Evolutionary conservation across 2,329 filamentous ascomycete genomes (phyloP).

Genomic region (Colletotrichum destructivum): DNA sequence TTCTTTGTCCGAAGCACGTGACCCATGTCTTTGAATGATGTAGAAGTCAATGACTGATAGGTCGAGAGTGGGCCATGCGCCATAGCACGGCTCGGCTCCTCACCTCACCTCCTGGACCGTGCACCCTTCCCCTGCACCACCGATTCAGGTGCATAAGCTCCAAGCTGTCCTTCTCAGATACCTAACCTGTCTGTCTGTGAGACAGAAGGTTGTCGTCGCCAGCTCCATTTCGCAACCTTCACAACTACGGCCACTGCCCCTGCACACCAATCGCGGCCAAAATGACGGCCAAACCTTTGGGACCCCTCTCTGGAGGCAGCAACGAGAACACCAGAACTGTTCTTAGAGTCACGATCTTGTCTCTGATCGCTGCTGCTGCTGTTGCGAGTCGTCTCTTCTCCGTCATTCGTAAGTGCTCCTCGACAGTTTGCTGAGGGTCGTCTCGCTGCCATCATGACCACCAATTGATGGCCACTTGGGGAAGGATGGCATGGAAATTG

Average conservation of each 20-base stretch:
- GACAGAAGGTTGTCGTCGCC: slow-evolving; percentile 38
- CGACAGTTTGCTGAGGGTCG: slow-evolving; percentile 29
- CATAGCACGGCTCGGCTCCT: slow-evolving; percentile 30
- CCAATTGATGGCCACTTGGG: slow-evolving; percentile 23
- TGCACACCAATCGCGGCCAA: slow-evolving; percentile 53
- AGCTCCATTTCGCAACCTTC: slow-evolving; percentile 41
- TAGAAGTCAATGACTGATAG: slow-evolving; percentile 23
- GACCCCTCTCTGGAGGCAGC: slow-evolving; percentile 81
- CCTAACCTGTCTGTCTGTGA: slow-evolving; percentile 12
- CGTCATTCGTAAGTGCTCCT: slow-evolving; percentile 85
- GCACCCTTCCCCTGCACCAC: slow-evolving; percentile 37
- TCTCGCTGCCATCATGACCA: slow-evolving; percentile 4
- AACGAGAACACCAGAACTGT: slow-evolving; percentile 87
- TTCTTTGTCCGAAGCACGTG: slow-evolving; percentile 40
- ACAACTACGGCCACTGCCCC: slow-evolving; percentile 38
- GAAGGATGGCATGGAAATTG: not conserved
- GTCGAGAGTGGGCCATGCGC: slow-evolving; percentile 18
- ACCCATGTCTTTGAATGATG: not conserved
- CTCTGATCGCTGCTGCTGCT: slow-evolving; percentile 90
- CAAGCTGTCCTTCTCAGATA: slow-evolving; percentile 60
- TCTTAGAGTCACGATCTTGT: slow-evolving; percentile 90
- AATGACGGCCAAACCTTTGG: slow-evolving; percentile 63
- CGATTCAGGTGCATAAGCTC: slow-evolving; percentile 53
- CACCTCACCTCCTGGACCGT: slow-evolving; percentile 28
- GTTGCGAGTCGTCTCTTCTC: slow-evolving; percentile 96